These are phyloP conservation scores for Vanrija sp. DNA, from an alignment of 1,284 basidiomycete genomes.

Conservation along the genomic window DNA sequence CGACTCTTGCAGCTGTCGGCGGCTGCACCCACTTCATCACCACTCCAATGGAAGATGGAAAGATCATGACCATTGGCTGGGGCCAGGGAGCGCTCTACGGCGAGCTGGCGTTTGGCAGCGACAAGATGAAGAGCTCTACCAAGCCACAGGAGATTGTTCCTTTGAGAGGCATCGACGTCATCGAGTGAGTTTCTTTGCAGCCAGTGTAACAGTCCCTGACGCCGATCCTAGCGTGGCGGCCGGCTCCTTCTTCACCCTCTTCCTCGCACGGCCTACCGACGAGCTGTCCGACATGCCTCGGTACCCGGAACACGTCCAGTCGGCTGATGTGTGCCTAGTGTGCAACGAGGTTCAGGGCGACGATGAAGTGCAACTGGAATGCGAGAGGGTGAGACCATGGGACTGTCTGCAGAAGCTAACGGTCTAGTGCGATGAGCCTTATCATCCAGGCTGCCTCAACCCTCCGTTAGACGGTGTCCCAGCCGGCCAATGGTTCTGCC, in stretches of 20 bases:
- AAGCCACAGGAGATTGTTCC: constrained; percentile 73
- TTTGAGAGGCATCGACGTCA: constrained; percentile 67
- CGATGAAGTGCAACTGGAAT: constrained; percentile 67
- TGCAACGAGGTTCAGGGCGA: constrained; percentile 64
- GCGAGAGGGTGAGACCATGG: constrained; percentile 67
- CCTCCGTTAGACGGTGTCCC: constrained; percentile 75
- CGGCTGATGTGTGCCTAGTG: constrained; percentile 65
- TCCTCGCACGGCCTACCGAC: constrained; percentile 67
- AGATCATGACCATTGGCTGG: constrained; percentile 52
- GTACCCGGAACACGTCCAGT: constrained; percentile 66
- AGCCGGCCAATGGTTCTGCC: constrained; percentile 90
- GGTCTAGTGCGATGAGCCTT: constrained; percentile 77
- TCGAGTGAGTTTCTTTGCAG: constrained; percentile 60
- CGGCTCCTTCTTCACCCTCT: constrained; percentile 78
- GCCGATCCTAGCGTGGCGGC: constrained; percentile 63
- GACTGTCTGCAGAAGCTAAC: neutral
- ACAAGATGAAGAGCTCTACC: constrained; percentile 78
- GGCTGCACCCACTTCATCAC: constrained; percentile 86
- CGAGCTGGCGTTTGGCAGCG: constrained; percentile 72
- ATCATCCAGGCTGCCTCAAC: constrained; percentile 73
- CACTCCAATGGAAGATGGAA: constrained; percentile 58
- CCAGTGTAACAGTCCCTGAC: too few relatives aligned
- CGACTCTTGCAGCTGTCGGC: constrained; percentile 59
- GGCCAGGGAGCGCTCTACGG: constrained; percentile 10
- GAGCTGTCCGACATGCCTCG: constrained; percentile 65